These are phyloP conservation scores for Cochlearia excelsa DNA, from an alignment of 345 rosid genomes.

Conservation along the genomic window DNA sequence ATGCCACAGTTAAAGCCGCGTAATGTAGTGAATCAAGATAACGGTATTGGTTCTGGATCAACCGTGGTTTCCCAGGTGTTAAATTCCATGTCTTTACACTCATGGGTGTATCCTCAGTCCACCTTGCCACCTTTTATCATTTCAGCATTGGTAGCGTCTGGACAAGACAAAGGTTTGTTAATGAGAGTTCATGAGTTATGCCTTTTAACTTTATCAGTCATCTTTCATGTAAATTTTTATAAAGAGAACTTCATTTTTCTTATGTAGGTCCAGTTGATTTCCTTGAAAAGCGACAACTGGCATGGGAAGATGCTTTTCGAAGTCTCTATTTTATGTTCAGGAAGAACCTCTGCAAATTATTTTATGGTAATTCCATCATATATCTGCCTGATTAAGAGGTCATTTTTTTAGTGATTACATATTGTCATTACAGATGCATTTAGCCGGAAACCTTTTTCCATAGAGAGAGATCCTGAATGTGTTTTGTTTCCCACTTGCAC, in stretches of 20 bases:
- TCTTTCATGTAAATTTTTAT: conserved; percentile 6
- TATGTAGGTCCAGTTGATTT: conserved; percentile 59
- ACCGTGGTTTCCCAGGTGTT: conserved; percentile 41
- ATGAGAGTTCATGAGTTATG: conserved; percentile 4
- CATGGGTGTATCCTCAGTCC: conserved; percentile 95
- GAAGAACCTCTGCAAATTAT: conserved; percentile 61
- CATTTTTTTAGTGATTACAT: conserved; percentile 9
- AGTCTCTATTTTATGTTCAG: conserved; percentile 82
- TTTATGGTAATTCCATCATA: conserved; percentile 63
- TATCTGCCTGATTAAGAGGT: conserved; percentile 12
- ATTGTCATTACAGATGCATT: conserved; percentile 15
- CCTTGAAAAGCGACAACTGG: conserved; percentile 56
- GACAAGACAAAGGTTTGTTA: conserved; percentile 64
- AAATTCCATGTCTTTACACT: conserved; percentile 57
- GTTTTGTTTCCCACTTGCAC: conserved; percentile 5
- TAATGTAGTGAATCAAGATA: conserved; percentile 32
- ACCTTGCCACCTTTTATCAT: conserved; percentile 70
- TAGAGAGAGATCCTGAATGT: conserved; percentile 2
- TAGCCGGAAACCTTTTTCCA: conserved; percentile 5
- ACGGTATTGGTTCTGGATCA: conserved; percentile 36
- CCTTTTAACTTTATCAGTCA: conserved; percentile 6
- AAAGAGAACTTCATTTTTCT: conserved; percentile 24
- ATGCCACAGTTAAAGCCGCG: conserved; percentile 40
- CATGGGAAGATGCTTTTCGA: conserved; percentile 92
- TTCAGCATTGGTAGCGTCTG: conserved; percentile 53